Conservation (phyloP, 495 filamentous ascomycete genomes). For the Talaromyces ruber region DNA sequence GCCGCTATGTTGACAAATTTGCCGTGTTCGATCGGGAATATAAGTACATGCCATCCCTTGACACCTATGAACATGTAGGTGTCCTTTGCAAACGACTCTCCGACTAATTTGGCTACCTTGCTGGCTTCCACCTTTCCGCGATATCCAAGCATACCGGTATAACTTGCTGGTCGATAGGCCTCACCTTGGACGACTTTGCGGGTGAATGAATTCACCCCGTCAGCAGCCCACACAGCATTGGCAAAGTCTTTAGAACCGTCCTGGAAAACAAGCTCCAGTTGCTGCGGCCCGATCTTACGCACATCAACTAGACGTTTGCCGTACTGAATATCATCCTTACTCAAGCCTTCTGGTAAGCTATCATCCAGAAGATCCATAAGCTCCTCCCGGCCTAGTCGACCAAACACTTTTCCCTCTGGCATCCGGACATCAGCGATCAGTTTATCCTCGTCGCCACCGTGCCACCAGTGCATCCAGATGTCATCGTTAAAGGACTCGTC, state of each 20-base stretch:
- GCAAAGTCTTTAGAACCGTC: constrained; percentile 1
- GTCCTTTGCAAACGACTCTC: background rate
- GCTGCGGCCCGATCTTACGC: background rate
- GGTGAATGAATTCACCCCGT: constrained; percentile 1
- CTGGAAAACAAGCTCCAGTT: constrained; percentile 1
- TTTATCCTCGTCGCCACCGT: constrained; percentile 2
- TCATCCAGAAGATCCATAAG: constrained; percentile 2
- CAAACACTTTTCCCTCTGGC: background rate
- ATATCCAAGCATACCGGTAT: background rate
- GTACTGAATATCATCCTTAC: constrained; percentile 4
- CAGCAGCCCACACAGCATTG: constrained; percentile 3
- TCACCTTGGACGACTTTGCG: background rate
- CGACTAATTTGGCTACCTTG: background rate
- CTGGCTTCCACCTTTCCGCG: constrained; percentile 1
- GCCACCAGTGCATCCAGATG: constrained; percentile 7
- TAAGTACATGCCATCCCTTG: constrained; percentile 4
- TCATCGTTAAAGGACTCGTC: background rate
- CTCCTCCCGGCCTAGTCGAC: constrained; percentile 3
- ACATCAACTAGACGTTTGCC: constrained; percentile 3
- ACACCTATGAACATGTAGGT: constrained; percentile 3
- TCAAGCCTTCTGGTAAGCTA: background rate
- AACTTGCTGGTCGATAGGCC: background rate
- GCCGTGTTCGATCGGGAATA: constrained; percentile 3
- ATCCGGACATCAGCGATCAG: background rate
- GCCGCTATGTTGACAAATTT: constrained; percentile 1